Evolutionary conservation across 1,284 basidiomycete genomes (phyloP).

Genomic region (Microstroma glucosiphilum): DNA sequence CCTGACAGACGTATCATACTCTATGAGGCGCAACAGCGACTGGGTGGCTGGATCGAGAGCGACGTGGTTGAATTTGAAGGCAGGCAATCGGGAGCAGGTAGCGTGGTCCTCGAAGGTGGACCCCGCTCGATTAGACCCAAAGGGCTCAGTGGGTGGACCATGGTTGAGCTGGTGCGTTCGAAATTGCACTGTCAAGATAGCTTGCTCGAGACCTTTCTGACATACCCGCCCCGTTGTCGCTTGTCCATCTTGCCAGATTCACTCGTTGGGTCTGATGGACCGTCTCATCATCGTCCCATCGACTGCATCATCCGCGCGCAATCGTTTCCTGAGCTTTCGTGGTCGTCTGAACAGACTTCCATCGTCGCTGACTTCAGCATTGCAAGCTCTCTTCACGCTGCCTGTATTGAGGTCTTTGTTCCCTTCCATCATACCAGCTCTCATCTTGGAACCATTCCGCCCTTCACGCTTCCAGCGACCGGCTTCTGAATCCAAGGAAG

Average conservation of each 20-base stretch:
- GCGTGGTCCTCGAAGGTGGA: conserved; percentile 38
- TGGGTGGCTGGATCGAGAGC: conserved; percentile 79
- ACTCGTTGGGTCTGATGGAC: conserved; percentile 62
- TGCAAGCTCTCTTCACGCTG: conserved; percentile 33
- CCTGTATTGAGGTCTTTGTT: conserved; percentile 33
- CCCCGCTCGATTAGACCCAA: conserved; percentile 43
- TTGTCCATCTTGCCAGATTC: conserved; percentile 47
- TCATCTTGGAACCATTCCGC: conserved; percentile 59
- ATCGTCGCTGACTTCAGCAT: conserved; percentile 54
- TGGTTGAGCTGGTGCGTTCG: conserved; percentile 63
- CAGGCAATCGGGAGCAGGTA: too few relatives aligned
- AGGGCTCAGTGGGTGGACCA: conserved; percentile 35
- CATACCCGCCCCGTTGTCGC: too few relatives aligned
- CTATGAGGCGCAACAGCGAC: conserved; percentile 61
- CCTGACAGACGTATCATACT: conserved; percentile 58
- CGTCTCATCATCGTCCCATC: conserved; percentile 63
- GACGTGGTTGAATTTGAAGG: conserved; percentile 55
- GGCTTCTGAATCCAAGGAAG: conserved; percentile 46
- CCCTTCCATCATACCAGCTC: conserved; percentile 10
- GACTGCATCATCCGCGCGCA: conserved; percentile 64
- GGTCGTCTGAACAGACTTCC: conserved; percentile 56
- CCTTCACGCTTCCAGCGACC: conserved; percentile 44
- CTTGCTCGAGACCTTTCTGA: conserved; percentile 54
- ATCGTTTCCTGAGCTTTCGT: conserved; percentile 67
- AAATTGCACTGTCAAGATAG: conserved; percentile 42